Evolutionary conservation across 2,329 filamentous ascomycete species (phyloP).

Genomic region (Thermothelomyces thermophilus): DNA sequence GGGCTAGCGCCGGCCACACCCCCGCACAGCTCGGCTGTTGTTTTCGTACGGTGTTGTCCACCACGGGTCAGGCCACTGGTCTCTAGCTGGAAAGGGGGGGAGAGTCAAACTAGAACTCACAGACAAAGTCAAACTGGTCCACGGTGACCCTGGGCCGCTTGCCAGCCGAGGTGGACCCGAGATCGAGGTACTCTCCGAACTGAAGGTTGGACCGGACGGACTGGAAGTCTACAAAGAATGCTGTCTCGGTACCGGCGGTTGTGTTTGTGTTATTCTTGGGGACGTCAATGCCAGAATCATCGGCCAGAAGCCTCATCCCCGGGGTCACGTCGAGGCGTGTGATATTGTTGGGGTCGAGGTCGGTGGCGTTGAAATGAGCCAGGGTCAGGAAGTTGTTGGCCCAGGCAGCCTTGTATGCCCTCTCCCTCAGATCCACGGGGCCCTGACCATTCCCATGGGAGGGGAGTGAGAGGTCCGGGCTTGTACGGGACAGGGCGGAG

Average conservation of each 20-base stretch:
- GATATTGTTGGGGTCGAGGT: not conserved
- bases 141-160: conserved; percentile 1
- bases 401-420: conserved; percentile 12
- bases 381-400: conserved; percentile 7
- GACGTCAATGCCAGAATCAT: not conserved
- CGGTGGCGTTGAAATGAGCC: conserved; percentile 5
- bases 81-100: too few species aligned
- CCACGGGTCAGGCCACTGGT: too few species aligned
- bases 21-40: conserved; percentile 5
- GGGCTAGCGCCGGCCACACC: not conserved
- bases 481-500: conserved; percentile 1
- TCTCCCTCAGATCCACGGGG: not conserved
- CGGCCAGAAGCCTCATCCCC: not conserved
- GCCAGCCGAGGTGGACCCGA: not conserved
- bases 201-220: not conserved
- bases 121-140: conserved; percentile 1
- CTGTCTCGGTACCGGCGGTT: not conserved
- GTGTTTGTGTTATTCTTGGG: not conserved
- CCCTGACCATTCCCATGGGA: conserved; percentile 3
- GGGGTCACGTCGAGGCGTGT: conserved; percentile 2
- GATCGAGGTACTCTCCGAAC: conserved; percentile 7
- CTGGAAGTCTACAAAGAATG: not conserved
- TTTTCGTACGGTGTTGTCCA: too few species aligned
- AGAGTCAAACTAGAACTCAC: conserved; percentile 6
- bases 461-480: not conserved